Evolutionary conservation across 75 land plant species (phyloP), one percentile per base, ranked within the genome.

Genomic region (Selaginella tamariscina): DNA sequence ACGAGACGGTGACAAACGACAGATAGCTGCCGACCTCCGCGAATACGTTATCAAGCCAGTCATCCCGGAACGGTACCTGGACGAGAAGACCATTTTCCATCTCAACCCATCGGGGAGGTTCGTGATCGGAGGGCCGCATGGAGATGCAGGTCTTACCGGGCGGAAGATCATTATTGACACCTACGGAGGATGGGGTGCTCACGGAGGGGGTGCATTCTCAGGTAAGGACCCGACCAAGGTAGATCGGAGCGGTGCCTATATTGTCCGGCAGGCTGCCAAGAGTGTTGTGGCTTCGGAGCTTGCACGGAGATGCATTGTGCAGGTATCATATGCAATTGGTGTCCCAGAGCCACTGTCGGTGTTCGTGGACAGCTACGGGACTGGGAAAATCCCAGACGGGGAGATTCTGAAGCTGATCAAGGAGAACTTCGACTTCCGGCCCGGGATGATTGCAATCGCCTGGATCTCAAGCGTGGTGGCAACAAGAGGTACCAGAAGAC

Each of bases 251-350:
- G n/a, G n/a, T n/a, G n/a, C n/a, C n/a, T 85, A 85, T 78, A 71
- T 71, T 44, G 72, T 71, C 5, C 30, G 72, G 26, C 72, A 84
- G 64, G 88, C 88, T 13, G 87, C 88, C 60, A 85, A 85, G 83
- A 83, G 86, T 72, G 70, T 85, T 27, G 88, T 86, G 1, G 88
- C 83, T 2, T 71, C 60, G 13, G 79, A 77, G 11, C 81, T 81
- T 60, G 82, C 85, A 0, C 79, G 85, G 5, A 73, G 86, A 13
- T 81, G 83, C 75, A 67, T 86, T 63, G 83, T 82, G 55, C 88
- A 86, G 82, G 86, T 86, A 9, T 86, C 88, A 0, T 86, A 86
- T 49, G 88, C 88, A 68, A 86, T 86, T 65, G 88, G 88, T 33
- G 86, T 86, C 28, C 86, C 86, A 0, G 86, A 86, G 74, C 88